Conservation (phyloP, 768 basidiomycete genomes). For the Auricularia cornea region DNA sequence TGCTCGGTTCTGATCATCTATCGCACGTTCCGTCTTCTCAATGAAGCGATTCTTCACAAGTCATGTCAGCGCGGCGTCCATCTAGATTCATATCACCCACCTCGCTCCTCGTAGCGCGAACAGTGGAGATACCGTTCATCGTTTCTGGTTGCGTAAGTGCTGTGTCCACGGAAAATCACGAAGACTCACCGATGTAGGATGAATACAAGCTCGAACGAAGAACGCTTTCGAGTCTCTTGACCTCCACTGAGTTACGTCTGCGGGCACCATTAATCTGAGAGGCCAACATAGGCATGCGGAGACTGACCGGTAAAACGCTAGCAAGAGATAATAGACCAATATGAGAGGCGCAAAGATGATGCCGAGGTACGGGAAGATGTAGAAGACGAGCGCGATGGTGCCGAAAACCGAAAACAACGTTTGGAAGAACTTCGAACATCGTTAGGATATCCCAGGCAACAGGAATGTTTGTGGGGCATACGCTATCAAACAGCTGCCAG, state of each 20-base stretch:
- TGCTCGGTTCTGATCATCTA: conserved; percentile 54
- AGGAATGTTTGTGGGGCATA: no score
- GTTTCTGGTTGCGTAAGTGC: conserved; percentile 40
- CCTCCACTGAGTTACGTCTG: conserved; percentile 48
- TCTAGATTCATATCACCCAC: no score
- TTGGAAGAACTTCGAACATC: conserved; percentile 38
- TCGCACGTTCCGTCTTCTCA: conserved; percentile 40
- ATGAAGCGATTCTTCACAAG: conserved; percentile 36
- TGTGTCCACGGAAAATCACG: no score
- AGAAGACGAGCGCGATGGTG: conserved; percentile 54
- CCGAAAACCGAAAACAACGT: conserved; percentile 42
- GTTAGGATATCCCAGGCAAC: no score
- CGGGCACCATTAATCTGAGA: no score
- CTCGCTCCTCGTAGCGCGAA: conserved; percentile 44
- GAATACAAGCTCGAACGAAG: conserved; percentile 51
- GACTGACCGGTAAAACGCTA: conserved; percentile 43
- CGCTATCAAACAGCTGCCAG: background rate
- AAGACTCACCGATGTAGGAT: conserved; percentile 50
- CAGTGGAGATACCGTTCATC: conserved; percentile 54
- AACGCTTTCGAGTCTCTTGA: conserved; percentile 58
- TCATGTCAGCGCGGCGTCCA: no score
- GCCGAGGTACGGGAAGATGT: conserved; percentile 59
- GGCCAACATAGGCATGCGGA: no score
- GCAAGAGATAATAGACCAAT: conserved; percentile 44
- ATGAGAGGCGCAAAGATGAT: conserved; percentile 50